Evolutionary conservation across 306 rosid species (phyloP).

Genomic region (Rosa multiflora): DNA sequence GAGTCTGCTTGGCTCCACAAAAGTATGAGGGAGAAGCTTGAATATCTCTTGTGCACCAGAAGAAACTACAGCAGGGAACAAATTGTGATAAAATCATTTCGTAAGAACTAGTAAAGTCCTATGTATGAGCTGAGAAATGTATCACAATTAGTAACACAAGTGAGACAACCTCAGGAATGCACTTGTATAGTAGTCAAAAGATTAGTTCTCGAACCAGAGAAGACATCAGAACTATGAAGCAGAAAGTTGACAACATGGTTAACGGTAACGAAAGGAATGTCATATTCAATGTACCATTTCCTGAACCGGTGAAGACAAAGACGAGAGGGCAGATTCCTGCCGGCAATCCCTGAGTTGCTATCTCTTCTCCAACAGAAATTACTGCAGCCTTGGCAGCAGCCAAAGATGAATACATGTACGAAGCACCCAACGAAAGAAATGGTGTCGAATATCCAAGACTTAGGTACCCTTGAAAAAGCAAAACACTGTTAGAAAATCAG

Average conservation of each 20-base stretch:
- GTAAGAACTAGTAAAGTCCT: not conserved
- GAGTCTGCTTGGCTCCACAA: conserved; percentile 73
- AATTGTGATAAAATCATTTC: not conserved
- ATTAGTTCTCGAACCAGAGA: not conserved
- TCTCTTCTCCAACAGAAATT: conserved; percentile 91
- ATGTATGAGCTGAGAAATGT: not conserved
- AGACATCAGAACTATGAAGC: not conserved
- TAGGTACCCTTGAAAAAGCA: conserved; percentile 56
- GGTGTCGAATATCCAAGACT: conserved; percentile 98
- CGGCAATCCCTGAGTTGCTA: conserved; percentile 77
- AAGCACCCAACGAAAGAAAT: conserved; percentile 82
- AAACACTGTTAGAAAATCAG: not conserved
- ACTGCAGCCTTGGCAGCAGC: conserved; percentile 98
- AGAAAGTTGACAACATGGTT: not conserved
- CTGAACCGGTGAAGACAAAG: conserved; percentile 88
- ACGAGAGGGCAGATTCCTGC: conserved; percentile 85
- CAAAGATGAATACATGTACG: conserved; percentile 95
- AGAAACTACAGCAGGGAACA: conserved; percentile 56
- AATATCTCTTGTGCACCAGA: conserved; percentile 88
- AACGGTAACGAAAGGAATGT: not conserved
- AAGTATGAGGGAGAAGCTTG: conserved; percentile 89
- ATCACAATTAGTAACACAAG: not conserved
- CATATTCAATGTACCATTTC: conserved; percentile 56
- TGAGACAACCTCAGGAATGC: not conserved
- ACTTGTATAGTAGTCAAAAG: not conserved